These are phyloP conservation scores for Linnemannia elongata DNA, from an alignment of 192 early-diverging fungal species.

Conservation along the genomic window DNA sequence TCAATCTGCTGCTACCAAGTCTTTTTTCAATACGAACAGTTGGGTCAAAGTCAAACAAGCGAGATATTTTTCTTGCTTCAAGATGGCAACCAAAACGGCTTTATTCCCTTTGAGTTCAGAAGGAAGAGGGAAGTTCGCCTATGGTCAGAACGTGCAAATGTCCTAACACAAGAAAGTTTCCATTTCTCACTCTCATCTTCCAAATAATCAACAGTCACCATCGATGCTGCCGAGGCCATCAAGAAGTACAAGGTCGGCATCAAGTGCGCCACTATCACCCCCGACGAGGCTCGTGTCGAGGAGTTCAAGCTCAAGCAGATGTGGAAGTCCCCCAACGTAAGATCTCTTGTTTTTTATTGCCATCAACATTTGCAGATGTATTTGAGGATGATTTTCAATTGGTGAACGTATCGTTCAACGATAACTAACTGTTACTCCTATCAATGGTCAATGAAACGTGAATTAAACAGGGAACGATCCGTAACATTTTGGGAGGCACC, in stretches of 20 bases:
- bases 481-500: constrained; percentile 95
- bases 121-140: neutral
- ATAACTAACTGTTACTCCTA: neutral
- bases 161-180: constrained; percentile 2
- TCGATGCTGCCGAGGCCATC: constrained; percentile 95
- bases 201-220: constrained; percentile 70
- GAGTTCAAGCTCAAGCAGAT: constrained; percentile 97
- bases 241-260: constrained; percentile 97
- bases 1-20: neutral
- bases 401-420: neutral
- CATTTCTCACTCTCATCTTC: neutral
- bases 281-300: constrained; percentile 93
- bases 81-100: neutral
- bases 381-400: neutral
- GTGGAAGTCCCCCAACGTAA: constrained; percentile 94
- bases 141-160: neutral
- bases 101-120: neutral
- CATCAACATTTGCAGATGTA: neutral
- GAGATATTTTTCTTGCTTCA: neutral
- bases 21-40: neutral
- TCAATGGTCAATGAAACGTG: neutral
- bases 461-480: constrained; percentile 91
- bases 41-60: neutral
- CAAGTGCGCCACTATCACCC: constrained; percentile 99
- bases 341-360: neutral